A percentile compares a stretch with the other conserved stretches of the same genome.
Evolutionary conservation across 2,329 filamentous ascomycete genomes (phyloP).

Genomic region (Didymella glomerata): DNA sequence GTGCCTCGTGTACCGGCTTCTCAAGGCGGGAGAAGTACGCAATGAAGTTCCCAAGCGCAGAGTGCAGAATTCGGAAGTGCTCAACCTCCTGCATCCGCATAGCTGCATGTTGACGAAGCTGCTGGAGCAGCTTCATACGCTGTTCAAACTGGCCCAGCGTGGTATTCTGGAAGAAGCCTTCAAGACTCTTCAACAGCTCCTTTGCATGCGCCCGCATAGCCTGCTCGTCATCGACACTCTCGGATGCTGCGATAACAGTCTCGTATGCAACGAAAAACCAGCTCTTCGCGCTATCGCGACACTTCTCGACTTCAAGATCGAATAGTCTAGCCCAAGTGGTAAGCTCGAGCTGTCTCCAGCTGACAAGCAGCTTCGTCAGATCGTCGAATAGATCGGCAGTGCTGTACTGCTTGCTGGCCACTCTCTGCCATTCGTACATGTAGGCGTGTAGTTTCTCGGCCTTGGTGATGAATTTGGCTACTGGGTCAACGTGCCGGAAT

Average conservation of each 20-base stretch:
- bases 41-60: slow-evolving; percentile 79
- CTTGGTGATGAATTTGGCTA: slow-evolving; percentile 85
- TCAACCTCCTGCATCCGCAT: slow-evolving; percentile 65
- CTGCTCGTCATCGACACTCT: slow-evolving; percentile 66
- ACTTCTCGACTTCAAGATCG: slow-evolving; percentile 81
- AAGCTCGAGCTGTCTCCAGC: slow-evolving; percentile 89
- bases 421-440: slow-evolving; percentile 94
- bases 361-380: slow-evolving; percentile 81
- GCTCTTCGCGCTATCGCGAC: slow-evolving; percentile 77
- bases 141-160: slow-evolving; percentile 81
- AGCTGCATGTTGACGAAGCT: slow-evolving; percentile 70
- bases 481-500: slow-evolving; percentile 79
- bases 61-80: slow-evolving; percentile 63
- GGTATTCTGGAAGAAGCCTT: slow-evolving; percentile 79
- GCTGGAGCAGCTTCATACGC: slow-evolving; percentile 73
- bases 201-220: slow-evolving; percentile 71
- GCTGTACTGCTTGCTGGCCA: slow-evolving; percentile 82
- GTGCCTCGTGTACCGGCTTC: slow-evolving; percentile 67
- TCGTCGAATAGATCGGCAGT: slow-evolving; percentile 75
- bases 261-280: slow-evolving; percentile 99
- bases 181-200: slow-evolving; percentile 77
- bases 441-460: slow-evolving; percentile 86
- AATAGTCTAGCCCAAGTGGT: slow-evolving; percentile 91
- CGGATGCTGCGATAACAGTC: slow-evolving; percentile 78
- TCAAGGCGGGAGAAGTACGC: slow-evolving; percentile 77